Evolutionary conservation across 2,329 filamentous ascomycete species (phyloP).

Genomic region (Lecanicillium sp.): DNA sequence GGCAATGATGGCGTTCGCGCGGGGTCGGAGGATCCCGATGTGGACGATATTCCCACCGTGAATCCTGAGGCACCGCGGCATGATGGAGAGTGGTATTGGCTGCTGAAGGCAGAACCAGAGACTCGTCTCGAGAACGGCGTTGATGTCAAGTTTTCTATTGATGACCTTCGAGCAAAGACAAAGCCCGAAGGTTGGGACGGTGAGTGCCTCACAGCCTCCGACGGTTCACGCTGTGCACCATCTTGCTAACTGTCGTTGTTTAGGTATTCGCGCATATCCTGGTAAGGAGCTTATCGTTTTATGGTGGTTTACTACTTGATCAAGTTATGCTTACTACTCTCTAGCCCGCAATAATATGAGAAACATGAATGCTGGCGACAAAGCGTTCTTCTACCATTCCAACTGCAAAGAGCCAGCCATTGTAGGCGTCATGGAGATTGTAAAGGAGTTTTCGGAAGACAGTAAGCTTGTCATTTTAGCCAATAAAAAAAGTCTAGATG

Average conservation of each 20-base stretch:
- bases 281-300: slow-evolving; percentile 20
- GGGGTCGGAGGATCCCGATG: slow-evolving; percentile 20
- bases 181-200: slow-evolving; percentile 89
- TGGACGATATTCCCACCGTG: slow-evolving; percentile 24
- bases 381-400: slow-evolving; percentile 96
- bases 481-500: too few relatives aligned
- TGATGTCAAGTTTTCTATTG: slow-evolving; percentile 90
- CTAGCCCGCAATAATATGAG: slow-evolving; percentile 80
- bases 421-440: slow-evolving; percentile 82
- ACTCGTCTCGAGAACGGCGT: slow-evolving; percentile 77
- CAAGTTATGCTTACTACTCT: neutral
- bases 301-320: neutral
- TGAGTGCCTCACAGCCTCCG: slow-evolving; percentile 27
- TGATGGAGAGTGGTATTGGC: slow-evolving; percentile 55
- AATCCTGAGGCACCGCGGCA: slow-evolving; percentile 32
- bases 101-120: slow-evolving; percentile 85
- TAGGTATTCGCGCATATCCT: slow-evolving; percentile 43
- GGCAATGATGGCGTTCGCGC: slow-evolving; percentile 5
- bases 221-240: neutral
- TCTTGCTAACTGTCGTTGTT: neutral
- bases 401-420: slow-evolving; percentile 88
- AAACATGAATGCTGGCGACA: slow-evolving; percentile 83
- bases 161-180: slow-evolving; percentile 67
- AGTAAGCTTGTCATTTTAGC: slow-evolving; percentile 38
- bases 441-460: slow-evolving; percentile 75